Evolutionary conservation across 257 asterid species (phyloP), one percentile per base, ranked within the genome.

Genomic region (Solanum arcanum): DNA sequence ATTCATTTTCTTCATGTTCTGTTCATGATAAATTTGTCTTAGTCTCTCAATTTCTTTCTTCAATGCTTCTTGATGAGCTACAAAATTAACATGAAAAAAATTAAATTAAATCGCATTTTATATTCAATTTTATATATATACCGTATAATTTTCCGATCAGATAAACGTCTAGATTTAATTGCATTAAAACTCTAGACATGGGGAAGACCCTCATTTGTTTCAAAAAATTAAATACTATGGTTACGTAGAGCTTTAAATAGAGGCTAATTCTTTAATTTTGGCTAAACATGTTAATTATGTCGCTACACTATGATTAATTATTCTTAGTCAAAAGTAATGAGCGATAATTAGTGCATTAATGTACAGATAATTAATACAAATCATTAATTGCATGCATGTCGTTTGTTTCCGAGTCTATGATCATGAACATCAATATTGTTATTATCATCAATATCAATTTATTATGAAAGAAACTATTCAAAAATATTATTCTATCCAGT

Each of bases 51-150:
- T 94, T 93, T 96, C 99, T 89, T 92, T 94, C 91, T 91, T 96
- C 91, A 96, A 39, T 72, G 99, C 98, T 86, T 95, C 98, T 91
- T 96, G 98, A 89, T 96, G 99, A 25, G 99, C 99, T 96, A 89
- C 23, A 16, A 29, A 49, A 83, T 47, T 74, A 13, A 42, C n/a
- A 86, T 5, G 6, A 6, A 72, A 74, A 35, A 1, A 62, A 23
- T 2, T 23, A 9, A 10, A 62, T 62, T 2, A 23, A 60, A 2
- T 23, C 0, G 15, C 3, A 0, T 10, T 10, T 59, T 62, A 11
- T 62, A 11, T n/a, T 62, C 29, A 62, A 62, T 7, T 62, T 11
- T 23, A 5, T 11, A 62, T 49, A 49, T 62, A 62, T 62, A 62
- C 4, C 5, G 2, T 25, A 62, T 62, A 62, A 23, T 62, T 1